A percentile compares a stretch with the other conserved stretches of the same genome.
phyloP scores from a whole-genome alignment of 129 eudicot species.

The Chrysanthemum lavandulifolium region DNA sequence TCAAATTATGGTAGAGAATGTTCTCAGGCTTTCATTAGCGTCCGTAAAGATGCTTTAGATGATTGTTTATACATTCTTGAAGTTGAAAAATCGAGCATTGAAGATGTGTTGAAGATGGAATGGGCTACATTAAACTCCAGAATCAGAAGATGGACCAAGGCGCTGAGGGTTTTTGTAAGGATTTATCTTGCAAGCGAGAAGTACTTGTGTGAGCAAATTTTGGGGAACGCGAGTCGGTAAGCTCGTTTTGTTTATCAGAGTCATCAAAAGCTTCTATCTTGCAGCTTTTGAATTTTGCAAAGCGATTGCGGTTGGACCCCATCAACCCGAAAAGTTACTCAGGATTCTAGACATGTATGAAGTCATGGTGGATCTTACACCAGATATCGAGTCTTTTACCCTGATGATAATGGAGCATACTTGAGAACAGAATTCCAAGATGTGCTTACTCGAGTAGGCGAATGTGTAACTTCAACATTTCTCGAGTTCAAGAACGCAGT shows the following conservation, averaged over 20 bases:
- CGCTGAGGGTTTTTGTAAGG: slow-evolving; percentile 63
- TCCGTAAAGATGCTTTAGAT: slow-evolving; percentile 72
- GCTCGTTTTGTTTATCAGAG: slow-evolving; percentile 59
- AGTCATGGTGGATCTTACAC: slow-evolving; percentile 57
- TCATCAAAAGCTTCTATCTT: slow-evolving; percentile 61
- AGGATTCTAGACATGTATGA: slow-evolving; percentile 86
- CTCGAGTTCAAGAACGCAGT: slow-evolving; percentile 76
- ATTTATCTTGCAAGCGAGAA: slow-evolving; percentile 79
- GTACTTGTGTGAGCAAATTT: slow-evolving; percentile 64
- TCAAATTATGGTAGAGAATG: slow-evolving; percentile 69
- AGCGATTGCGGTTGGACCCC: slow-evolving; percentile 81
- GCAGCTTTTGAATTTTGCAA: slow-evolving; percentile 72
- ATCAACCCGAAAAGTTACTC: slow-evolving; percentile 76
- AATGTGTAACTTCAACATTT: slow-evolving; percentile 65
- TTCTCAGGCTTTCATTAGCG: slow-evolving; percentile 58
- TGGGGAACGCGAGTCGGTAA: slow-evolving; percentile 42
- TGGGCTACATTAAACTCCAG: slow-evolving; percentile 70
- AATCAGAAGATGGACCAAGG: slow-evolving; percentile 74
- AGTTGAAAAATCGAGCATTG: slow-evolving; percentile 73
- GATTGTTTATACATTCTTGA: slow-evolving; percentile 73
- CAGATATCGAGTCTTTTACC: slow-evolving; percentile 59
- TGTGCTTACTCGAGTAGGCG: slow-evolving; percentile 57
- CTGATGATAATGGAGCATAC: slow-evolving; percentile 46
- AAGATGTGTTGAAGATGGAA: slow-evolving; percentile 85
- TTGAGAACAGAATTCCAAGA: slow-evolving; percentile 55